Base-by-base conservation (phyloP, 2,329 filamentous ascomycete species). In the Pseudogymnoascus sp. region DNA sequence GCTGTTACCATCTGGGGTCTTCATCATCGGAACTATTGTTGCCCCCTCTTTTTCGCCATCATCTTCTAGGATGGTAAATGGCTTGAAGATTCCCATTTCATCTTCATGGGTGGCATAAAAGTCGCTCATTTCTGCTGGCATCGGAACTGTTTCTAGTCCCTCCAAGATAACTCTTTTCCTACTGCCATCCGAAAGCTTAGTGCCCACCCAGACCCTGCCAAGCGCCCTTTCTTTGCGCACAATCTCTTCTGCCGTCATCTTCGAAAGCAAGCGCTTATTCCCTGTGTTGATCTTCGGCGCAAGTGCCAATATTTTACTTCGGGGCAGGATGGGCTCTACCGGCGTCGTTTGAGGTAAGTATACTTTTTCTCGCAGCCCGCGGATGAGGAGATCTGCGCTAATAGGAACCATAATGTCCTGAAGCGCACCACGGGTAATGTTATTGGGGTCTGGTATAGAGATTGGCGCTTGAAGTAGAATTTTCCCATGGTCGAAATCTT, bases 401-500 rank as follows among this genome's bases (percentile, higher is more conserved):
- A 81, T 73, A 0, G 79, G 79, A 0, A 87, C 86, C 40, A 95
- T 78, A 4, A 82, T 72, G 3, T 78, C 73, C 1, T 83, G 75
- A 4, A 92, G 75, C 10, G 78, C 70, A 0, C 75, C 70, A 1
- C 83, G 78, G 0, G 81, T 84, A 64, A 78, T 80, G 22, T 70
- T 70, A 0, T 74, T 68, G 0, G 78, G 77, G 28, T 84, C 76
- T 22, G 76, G 76, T 33, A 91, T 78, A 0, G 85, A 85, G 0
- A 71, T 63, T 0, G 83, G 80, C 0, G 85, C 88, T 75, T 96
- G 92, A 14, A 56, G 50, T 33, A 99, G 79, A 8, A 97, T 82
- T 2, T 79, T 75, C 28, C 95, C 95, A 65, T 86, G 84, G 74
- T 99, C 95, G 72, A 98, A 97, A 56, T 81, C 76, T 14, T 78